phyloP scores from a whole-genome alignment of 2,329 filamentous ascomycete species.

The Stemphylium lycopersici region DNA sequence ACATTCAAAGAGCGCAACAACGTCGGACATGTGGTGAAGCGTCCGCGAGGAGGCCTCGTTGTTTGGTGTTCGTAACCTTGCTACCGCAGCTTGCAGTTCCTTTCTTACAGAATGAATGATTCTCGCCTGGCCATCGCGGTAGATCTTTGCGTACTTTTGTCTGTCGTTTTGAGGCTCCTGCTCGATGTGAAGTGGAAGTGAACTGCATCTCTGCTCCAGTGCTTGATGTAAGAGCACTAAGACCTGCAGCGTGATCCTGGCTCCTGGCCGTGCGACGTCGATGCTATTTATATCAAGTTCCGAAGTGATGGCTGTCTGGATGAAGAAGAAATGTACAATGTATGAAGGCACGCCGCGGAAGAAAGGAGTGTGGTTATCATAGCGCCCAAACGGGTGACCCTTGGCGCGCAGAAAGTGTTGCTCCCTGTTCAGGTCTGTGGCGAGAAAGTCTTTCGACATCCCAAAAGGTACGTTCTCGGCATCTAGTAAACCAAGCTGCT shows the following conservation, averaged over 20 bases:
- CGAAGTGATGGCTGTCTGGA: slow-evolving; percentile 30
- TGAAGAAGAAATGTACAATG: slow-evolving; percentile 42
- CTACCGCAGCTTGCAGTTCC: slow-evolving; percentile 28
- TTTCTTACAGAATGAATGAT: slow-evolving; percentile 33
- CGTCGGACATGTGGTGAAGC: slow-evolving; percentile 24
- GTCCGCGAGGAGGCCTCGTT: slow-evolving; percentile 3
- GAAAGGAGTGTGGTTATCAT: slow-evolving; percentile 35
- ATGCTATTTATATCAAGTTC: slow-evolving; percentile 22
- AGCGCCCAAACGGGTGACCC: slow-evolving; percentile 43
- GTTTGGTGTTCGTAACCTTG: slow-evolving; percentile 6
- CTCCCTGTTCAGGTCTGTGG: slow-evolving; percentile 33
- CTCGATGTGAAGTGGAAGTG: slow-evolving; percentile 19
- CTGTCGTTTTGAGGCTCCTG: slow-evolving; percentile 38
- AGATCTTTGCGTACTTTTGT: slow-evolving; percentile 51
- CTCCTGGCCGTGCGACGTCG: slow-evolving; percentile 18
- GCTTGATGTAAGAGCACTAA: slow-evolving; percentile 32
- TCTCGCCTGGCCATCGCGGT: slow-evolving; percentile 50
- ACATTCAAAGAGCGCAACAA: slow-evolving; percentile 13
- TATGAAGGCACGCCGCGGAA: slow-evolving; percentile 44
- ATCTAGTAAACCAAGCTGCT: slow-evolving; percentile 21
- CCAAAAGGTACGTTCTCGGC: slow-evolving; percentile 32
- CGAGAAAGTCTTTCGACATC: slow-evolving; percentile 31
- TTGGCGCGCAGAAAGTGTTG: slow-evolving; percentile 42
- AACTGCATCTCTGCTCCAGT: slow-evolving; percentile 27
- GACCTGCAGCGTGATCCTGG: slow-evolving; percentile 31